Percentiles rank a stretch among this genome's conserved stretches.
Conservation (phyloP, 495 filamentous ascomycete species). For the Xanthoparmelia taractica region DNA sequence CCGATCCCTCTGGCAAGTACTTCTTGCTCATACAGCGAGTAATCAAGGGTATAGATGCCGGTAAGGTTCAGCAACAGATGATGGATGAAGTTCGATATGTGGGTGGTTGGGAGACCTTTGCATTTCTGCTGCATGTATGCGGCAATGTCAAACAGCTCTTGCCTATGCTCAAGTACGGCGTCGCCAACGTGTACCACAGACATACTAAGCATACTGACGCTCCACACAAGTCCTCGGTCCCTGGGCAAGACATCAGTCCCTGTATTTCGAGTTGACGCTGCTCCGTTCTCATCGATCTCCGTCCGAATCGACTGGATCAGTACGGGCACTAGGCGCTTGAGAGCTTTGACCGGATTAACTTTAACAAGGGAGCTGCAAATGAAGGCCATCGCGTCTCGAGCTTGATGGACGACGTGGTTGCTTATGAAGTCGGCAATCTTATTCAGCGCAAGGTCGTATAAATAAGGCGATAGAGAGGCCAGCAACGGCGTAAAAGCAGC, state of each 20-base stretch:
- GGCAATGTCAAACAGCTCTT: constrained; percentile 85
- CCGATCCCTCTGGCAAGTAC: constrained; percentile 49
- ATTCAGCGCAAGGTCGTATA: constrained; percentile 83
- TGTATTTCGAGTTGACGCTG: constrained; percentile 86
- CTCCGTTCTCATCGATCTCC: constrained; percentile 96
- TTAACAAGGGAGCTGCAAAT: constrained; percentile 95
- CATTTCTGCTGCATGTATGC: constrained; percentile 93
- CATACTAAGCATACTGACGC: constrained; percentile 97
- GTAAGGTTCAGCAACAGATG: constrained; percentile 97
- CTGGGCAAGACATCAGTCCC: constrained; percentile 88
- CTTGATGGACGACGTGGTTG: constrained; percentile 94
- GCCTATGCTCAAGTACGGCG: constrained; percentile 76
- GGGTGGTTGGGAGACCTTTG: constrained; percentile 84
- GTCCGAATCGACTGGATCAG: constrained; percentile 85
- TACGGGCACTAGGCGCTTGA: constrained; percentile 83
- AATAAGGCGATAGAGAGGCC: constrained; percentile 81
- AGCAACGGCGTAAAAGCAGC: constrained; percentile 87
- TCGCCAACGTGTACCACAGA: constrained; percentile 92
- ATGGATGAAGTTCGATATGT: constrained; percentile 95
- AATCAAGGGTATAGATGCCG: constrained; percentile 85
- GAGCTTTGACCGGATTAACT: constrained; percentile 81
- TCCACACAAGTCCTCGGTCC: constrained; percentile 90
- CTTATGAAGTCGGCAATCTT: constrained; percentile 91
- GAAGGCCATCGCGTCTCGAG: constrained; percentile 96
- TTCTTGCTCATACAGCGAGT: constrained; percentile 69